Evolutionary conservation across 805 yeast genomes (phyloP), one percentile per base, ranked within the genome.

Genomic region (Suhomyces vadensis): DNA sequence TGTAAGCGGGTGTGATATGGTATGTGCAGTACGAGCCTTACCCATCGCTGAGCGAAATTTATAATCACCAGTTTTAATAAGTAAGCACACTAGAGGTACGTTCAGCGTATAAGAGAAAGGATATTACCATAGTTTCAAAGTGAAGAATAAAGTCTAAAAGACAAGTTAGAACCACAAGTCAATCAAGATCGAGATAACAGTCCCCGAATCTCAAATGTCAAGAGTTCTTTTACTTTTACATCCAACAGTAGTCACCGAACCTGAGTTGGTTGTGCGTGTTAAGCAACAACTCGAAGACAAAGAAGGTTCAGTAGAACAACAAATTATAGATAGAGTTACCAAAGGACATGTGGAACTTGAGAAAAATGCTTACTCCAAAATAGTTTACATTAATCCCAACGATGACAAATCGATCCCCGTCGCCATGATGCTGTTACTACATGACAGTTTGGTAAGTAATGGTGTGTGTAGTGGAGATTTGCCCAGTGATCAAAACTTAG

Each of bases 221-320:
- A 52, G 51, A 36, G 58, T 64, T 20, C 63, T 82, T 43, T 61
- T 83, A 21, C 66, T 83, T 39, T 71, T 83, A 42, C 89, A 83
- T 55, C 89, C 89, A 14, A 83, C 86, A 6, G 74, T 79, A 38
- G 86, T 83, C 9, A 77, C 83, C 0, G 74, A 76, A 31, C 83
- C 82, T 35, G 67, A 60, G 3, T 42, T 65, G 14, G 79, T 82
- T 14, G 73, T 66, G 37, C 29, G 48, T 1, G 60, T 67, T 31
- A 79, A 80, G 59, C 46, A 49, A 10, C 46, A 53, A 13, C 56
- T 75, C 31, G 50, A 63, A 25, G 52, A 57, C 24, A 63, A 71
- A 4, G 60, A 58, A 21, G 55, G 69, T 6, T 11, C 11, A 11
- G 47, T 58, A 9, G 52, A 50, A 27, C 89, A 83, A 58, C 79